phyloP scores from a whole-genome alignment of 257 asterid species.

The Avicennia marina region DNA sequence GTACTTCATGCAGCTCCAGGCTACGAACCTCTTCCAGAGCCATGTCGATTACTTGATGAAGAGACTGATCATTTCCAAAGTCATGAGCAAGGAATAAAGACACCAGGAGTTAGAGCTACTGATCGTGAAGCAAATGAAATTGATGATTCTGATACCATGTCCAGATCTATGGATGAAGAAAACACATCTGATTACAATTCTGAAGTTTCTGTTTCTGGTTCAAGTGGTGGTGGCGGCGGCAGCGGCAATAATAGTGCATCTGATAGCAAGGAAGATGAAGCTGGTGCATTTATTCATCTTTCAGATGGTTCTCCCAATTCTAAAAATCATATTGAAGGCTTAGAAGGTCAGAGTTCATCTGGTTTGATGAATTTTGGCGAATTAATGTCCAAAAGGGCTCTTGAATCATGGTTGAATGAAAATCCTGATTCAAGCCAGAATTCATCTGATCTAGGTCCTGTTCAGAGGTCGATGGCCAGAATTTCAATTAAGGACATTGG shows the following conservation, averaged over 20 bases:
- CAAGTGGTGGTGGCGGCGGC: constrained; percentile 42
- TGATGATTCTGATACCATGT: constrained; percentile 51
- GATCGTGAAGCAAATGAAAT: constrained; percentile 43
- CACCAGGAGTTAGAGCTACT: constrained; percentile 24
- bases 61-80: constrained; percentile 28
- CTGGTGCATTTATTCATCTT: constrained; percentile 58
- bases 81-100: constrained; percentile 22
- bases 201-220: constrained; percentile 51
- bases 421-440: constrained; percentile 47
- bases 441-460: constrained; percentile 37
- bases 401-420: constrained; percentile 95
- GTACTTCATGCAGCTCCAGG: constrained; percentile 99
- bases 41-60: constrained; percentile 59
- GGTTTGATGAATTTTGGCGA: constrained; percentile 55
- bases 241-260: constrained; percentile 40
- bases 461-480: constrained; percentile 64
- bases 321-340: constrained; percentile 28
- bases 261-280: constrained; percentile 35
- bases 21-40: constrained; percentile 95
- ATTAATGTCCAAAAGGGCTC: constrained; percentile 63
- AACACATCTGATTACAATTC: constrained; percentile 64
- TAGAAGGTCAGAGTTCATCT: constrained; percentile 33
- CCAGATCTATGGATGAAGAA: constrained; percentile 81
- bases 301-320: constrained; percentile 58
- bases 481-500: constrained; percentile 81